Percentiles rank a stretch among this genome's conserved stretches.
Evolutionary conservation across 2,329 filamentous ascomycete genomes (phyloP).

Genomic region (Fusarium kyushuense): DNA sequence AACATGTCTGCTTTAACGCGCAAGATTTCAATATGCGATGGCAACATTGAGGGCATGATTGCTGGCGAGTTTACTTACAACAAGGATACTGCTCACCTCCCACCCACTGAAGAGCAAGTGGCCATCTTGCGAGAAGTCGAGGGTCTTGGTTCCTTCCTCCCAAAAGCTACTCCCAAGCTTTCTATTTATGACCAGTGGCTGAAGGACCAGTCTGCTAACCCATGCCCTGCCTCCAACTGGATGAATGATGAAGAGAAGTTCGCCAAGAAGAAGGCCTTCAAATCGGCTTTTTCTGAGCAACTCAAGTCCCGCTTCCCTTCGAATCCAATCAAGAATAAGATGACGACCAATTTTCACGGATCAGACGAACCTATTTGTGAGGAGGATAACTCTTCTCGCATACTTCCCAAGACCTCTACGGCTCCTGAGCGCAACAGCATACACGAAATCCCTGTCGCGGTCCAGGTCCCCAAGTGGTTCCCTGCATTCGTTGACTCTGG

Average conservation of each 20-base stretch:
- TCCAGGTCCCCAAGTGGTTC: conserved; percentile 40
- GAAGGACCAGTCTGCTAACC: conserved; percentile 1
- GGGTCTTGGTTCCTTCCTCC: conserved; percentile 3
- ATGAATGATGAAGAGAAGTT: conserved; percentile 4
- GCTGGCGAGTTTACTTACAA: conserved; percentile 36
- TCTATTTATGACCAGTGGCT: conserved; percentile 18
- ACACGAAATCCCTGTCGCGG: conserved; percentile 2
- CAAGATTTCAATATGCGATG: conserved; percentile 33
- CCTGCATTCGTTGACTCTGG: conserved; percentile 22
- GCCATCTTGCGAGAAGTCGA: conserved; percentile 25
- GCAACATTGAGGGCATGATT: conserved; percentile 31
- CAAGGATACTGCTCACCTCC: conserved; percentile 26
- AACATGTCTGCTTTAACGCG: conserved; percentile 17
- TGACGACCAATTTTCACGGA: neutral
- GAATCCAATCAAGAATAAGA: neutral
- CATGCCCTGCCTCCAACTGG: conserved; percentile 12
- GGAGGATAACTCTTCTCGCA: conserved; percentile 5
- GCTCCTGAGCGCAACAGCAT: conserved; percentile 9
- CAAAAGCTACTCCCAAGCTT: neutral
- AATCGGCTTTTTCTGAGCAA: conserved; percentile 18
- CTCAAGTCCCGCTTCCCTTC: conserved; percentile 13
- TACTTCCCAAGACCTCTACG: conserved; percentile 4
- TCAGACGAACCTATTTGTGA: neutral
- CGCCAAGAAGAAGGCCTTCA: conserved; percentile 23
- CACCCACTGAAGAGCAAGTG: conserved; percentile 29